Base-by-base conservation (phyloP, 2,329 filamentous ascomycete genomes). In the Xylogone sp. region DNA sequence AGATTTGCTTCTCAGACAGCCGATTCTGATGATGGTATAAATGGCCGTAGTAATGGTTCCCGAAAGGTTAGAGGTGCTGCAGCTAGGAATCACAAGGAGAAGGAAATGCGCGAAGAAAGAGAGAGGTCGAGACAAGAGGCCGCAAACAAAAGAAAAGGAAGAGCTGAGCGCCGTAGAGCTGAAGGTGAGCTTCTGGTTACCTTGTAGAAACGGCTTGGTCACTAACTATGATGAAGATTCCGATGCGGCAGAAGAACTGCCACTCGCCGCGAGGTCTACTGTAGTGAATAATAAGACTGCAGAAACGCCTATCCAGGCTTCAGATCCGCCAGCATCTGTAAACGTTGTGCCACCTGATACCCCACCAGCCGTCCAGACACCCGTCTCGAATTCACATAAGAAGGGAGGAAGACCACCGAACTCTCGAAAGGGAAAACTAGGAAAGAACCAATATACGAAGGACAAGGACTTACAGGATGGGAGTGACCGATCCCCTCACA, bases 381-480 rank as follows among this genome's bases (percentile, higher is more conserved):
- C 69, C 49, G 62, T 75, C 50, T 65, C 76, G 50, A 72, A 66
- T 56, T 73, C 76, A 2, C 75, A 79, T 51, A 88, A 87, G 65
- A 87, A 86, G 70, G 75, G 79, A 64, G 64, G 81, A 52, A 76
- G 83, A 62, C 79, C 83, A 59, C 77, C 83, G 6, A 76, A 80
- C 59, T 83, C 86, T 62, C 84, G 86, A 55, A 83, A 84, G 60
- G 83, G 79, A 31, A 84, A 85, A 52, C 65, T 82, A 53, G 86
- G 87, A 18, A 84, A 87, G 56, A 94, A 93, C 57, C 90, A 94
- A 67, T 92, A 93, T 62, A 92, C 87, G 1, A 87, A 86, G 63
- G 87, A 92, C 56, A 81, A 84, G 44, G 87, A 90, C 45, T 67
- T 65, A 4, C 75, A 78, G 18, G 75, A 65, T 42, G 63, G 58